These are phyloP conservation scores for Ajuga chamaepitys DNA, from an alignment of 257 asterid species.

Conservation along the genomic window DNA sequence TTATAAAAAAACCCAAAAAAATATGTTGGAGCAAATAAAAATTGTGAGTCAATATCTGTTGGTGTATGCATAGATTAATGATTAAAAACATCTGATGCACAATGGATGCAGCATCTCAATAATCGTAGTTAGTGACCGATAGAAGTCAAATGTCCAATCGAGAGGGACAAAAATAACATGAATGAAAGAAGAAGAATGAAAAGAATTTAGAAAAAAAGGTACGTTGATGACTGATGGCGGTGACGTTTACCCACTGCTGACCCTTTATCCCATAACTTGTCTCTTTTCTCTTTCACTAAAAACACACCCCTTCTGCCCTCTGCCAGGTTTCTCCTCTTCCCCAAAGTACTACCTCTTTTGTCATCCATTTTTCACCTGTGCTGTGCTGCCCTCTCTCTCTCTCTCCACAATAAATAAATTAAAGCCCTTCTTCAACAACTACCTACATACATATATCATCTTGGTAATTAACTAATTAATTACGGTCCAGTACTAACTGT, in stretches of 20 bases:
- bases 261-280: constrained; percentile 14
- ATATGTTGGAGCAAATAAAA: too few relatives aligned
- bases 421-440: not conserved
- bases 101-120: too few relatives aligned
- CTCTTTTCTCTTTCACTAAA: constrained; percentile 25
- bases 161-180: not conserved
- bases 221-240: not conserved
- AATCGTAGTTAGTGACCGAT: too few relatives aligned
- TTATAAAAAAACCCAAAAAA: too few relatives aligned
- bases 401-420: not conserved
- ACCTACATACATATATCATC: not conserved
- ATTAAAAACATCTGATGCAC: too few relatives aligned
- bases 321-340: constrained; percentile 24
- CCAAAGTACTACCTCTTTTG: constrained; percentile 23
- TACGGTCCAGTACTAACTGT: too few relatives aligned
- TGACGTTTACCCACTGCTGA: constrained; percentile 17
- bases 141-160: not conserved
- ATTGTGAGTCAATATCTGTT: too few relatives aligned
- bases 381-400: constrained; percentile 9
- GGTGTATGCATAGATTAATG: too few relatives aligned
- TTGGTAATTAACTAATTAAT: too few relatives aligned
- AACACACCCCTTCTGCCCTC: constrained; percentile 18
- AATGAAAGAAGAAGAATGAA: not conserved
- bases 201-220: too few relatives aligned
- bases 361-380: constrained; percentile 27